Evolutionary conservation across 805 yeast genomes (phyloP), one percentile per base, ranked within the genome.

Genomic region (Saccharomycopsis amapae): DNA sequence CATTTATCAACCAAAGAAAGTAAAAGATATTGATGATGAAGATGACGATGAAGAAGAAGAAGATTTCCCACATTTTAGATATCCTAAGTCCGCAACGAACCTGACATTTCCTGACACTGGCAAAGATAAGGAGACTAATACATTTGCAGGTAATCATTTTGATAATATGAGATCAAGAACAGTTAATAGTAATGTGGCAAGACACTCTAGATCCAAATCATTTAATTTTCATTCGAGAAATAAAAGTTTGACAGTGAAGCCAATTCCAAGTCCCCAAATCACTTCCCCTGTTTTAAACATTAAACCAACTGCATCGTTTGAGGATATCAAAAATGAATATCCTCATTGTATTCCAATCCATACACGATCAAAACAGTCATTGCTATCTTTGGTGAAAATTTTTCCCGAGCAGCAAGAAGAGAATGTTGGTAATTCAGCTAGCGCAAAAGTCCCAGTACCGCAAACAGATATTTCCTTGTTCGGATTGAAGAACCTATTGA

Each of bases 401-500:
- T 36, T 38, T 17, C 34, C 49, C 3, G 32, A 41, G 13, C 31
- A 28, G 10, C 31, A 19, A 19, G 9, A 18, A 5, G n/a, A n/a
- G n/a, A n/a, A n/a, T n/a, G n/a, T n/a, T n/a, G n/a, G n/a, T n/a
- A n/a, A n/a, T n/a, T n/a, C n/a, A n/a, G n/a, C n/a, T n/a, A n/a
- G n/a, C n/a, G n/a, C n/a, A n/a, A 28, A 28, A 28, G n/a, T 28
- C 39, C 26, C n/a, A 23, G n/a, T 17, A 12, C 39, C 13, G 9
- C 9, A 20, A 12, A 17, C n/a, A 12, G 18, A 25, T 12, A 20
- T 51, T 10, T 51, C 54, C 9, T 35, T 51, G 5, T 51, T 45
- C 13, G 74, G 74, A 13, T 62, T 69, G 53, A 62, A 63, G 38
- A 70, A 69, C 46, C 54, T 70, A 38, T 59, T 64, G 12, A 56